Evolutionary conservation across 176 grass and related monocot species (phyloP).

Genomic region (Oryza coarctata): DNA sequence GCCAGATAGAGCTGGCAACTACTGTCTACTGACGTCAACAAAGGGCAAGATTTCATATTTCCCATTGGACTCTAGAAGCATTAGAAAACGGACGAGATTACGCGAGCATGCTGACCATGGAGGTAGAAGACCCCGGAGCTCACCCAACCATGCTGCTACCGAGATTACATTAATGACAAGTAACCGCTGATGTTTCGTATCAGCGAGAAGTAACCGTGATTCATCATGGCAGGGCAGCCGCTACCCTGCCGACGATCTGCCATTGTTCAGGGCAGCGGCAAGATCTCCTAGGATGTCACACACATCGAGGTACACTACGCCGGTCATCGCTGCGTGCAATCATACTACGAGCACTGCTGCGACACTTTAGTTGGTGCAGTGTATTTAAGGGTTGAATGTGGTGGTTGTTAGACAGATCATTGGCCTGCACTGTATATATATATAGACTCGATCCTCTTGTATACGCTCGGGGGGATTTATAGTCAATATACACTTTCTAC

Average conservation of each 20-base stretch:
- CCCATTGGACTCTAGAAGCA: background rate
- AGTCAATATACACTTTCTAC: too few relatives aligned
- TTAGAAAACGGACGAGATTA: conserved; percentile 3
- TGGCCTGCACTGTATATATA: too few relatives aligned
- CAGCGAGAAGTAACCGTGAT: background rate
- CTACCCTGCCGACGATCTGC: background rate
- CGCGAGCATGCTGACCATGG: background rate
- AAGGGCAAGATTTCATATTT: conserved; percentile 19
- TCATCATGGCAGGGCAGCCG: background rate
- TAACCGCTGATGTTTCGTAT: background rate
- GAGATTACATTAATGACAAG: background rate
- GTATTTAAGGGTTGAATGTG: conserved; percentile 11
- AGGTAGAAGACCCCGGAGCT: background rate
- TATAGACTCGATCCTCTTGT: too few relatives aligned
- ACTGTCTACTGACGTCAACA: background rate
- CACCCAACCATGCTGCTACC: background rate
- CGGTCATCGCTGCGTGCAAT: background rate
- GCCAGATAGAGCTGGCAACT: background rate
- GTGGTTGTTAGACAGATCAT: too few relatives aligned
- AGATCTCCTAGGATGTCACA: conserved; percentile 46
- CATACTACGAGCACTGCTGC: background rate
- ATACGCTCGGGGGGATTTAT: too few relatives aligned
- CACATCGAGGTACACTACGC: conserved; percentile 16
- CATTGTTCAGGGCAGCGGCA: conserved; percentile 24
- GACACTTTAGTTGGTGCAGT: background rate